Base-by-base conservation (phyloP, 768 basidiomycete species). In the Suillus lakei region DNA sequence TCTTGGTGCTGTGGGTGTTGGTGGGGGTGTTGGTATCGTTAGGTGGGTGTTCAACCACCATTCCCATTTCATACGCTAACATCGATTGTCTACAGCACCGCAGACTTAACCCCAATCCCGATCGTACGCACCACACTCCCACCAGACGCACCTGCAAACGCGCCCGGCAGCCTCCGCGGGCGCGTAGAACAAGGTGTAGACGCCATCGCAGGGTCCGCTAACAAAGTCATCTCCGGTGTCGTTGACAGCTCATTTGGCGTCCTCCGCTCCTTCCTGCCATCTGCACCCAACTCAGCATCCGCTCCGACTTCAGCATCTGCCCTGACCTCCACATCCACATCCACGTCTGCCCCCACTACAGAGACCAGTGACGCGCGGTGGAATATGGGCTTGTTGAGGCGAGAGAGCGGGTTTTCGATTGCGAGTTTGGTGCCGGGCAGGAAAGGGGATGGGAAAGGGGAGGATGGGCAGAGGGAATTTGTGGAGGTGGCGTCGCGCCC, bases 221-320 rank as follows among this genome's bases (percentile, higher is more conserved):
- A 87, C 74, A 87, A 89, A 64, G 87, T 91, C 55, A 78, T 94
- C 60, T 89, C 85, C 6, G 95, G 93, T 28, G 95, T 98, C 61
- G 91, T 97, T 56, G 95, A 97, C 73, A 88, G 93, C 0, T 93
- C 92, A 3, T 95, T 96, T 77, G 92, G 93, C 21, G 92, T 95
- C 67, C 81, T 98, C 18, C 86, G 93, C 21, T 89, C 93, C 5
- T 80, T 96, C 50, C 83, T 96, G 61, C 94, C 86, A 0, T 81
- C 81, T 13, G 73, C 76, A 30, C 69, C 68, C 64, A 13, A 68
- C 68, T 26, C 66, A 65, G 34, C 60, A 65, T 32, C 70, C 67
- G 58, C 65, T 62, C 38, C 28, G 15, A 30, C 28, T 51, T 18
- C 28, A 10, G 50, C 86, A 0, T 81, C 81, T 13, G 72, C 77